phyloP scores from a whole-genome alignment of 2,329 filamentous ascomycete species.

The Fusarium chaquense region DNA sequence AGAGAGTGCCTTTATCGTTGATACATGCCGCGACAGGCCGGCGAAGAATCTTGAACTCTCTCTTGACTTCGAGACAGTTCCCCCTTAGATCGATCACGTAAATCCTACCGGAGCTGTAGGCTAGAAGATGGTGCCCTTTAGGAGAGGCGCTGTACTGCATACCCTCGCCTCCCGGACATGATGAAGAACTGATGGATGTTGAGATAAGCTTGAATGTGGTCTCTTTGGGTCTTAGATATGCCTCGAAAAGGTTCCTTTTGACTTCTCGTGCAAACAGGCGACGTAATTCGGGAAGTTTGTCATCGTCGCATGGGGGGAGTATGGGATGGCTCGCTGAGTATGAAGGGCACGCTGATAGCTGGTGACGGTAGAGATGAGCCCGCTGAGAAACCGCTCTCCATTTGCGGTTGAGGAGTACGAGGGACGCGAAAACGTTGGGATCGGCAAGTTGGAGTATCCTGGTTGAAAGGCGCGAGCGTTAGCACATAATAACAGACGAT shows the following conservation, averaged over 20 bases:
- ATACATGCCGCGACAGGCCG: constrained; percentile 82
- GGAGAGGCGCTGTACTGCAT: constrained; percentile 87
- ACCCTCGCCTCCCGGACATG: constrained; percentile 84
- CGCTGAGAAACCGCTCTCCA: constrained; percentile 75
- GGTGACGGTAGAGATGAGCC: constrained; percentile 71
- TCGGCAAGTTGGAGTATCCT: constrained; percentile 72
- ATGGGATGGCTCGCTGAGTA: constrained; percentile 64
- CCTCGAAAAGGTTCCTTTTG: constrained; percentile 82
- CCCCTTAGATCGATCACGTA: constrained; percentile 78
- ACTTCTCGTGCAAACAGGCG: constrained; percentile 75
- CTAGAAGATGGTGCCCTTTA: constrained; percentile 78
- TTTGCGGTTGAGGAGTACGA: constrained; percentile 73
- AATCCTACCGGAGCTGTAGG: constrained; percentile 87
- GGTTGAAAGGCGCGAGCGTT: constrained; percentile 29
- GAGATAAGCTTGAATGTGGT: constrained; percentile 85
- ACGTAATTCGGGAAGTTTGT: constrained; percentile 71
- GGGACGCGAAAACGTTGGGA: constrained; percentile 74
- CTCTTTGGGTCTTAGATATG: constrained; percentile 76
- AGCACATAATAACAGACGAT: constrained; percentile 21
- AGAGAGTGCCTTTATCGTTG: constrained; percentile 78
- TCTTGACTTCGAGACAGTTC: constrained; percentile 71
- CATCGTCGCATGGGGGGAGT: constrained; percentile 56
- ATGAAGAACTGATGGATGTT: constrained; percentile 85
- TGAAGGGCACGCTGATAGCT: constrained; percentile 71
- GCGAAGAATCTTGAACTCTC: constrained; percentile 83